Conservation (phyloP, 208 protist species). For the Leishmania gerbilli region DNA sequence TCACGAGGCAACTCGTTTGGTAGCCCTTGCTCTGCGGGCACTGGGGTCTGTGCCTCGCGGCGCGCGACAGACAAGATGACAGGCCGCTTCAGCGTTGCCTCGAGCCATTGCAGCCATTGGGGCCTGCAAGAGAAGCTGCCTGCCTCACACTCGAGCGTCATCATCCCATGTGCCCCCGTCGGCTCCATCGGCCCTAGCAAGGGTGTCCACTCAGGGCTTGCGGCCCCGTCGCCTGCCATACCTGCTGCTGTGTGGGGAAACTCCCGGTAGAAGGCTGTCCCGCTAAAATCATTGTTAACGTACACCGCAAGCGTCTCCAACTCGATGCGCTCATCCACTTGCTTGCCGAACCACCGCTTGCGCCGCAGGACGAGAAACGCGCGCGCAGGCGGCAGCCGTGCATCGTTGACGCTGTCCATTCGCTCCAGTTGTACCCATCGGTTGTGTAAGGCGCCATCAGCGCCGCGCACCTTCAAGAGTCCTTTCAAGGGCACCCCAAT, state of each 20-base stretch:
- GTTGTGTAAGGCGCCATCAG: slow-evolving; percentile 13
- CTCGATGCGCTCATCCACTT: slow-evolving; percentile 7
- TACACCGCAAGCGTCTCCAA: slow-evolving; percentile 27
- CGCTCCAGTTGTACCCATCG: not conserved
- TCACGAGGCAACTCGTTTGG: slow-evolving; percentile 1
- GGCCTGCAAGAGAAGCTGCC: slow-evolving; percentile 33
- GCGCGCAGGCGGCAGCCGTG: not conserved
- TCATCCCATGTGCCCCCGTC: not conserved
- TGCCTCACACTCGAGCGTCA: slow-evolving; percentile 39
- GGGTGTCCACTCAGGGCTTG: not conserved
- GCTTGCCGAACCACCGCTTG: slow-evolving; percentile 26
- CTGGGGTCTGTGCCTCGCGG: slow-evolving; percentile 17
- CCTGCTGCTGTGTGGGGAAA: not conserved
- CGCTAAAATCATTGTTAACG: slow-evolving; percentile 29
- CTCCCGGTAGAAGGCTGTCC: slow-evolving; percentile 36
- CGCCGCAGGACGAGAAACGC: slow-evolving; percentile 26
- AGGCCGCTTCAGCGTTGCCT: slow-evolving; percentile 31
- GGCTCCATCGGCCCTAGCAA: not conserved
- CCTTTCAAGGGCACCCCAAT: slow-evolving; percentile 13
- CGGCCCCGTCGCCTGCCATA: not conserved
- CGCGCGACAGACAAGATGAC: slow-evolving; percentile 33
- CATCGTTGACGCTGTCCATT: slow-evolving; percentile 6
- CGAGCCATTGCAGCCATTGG: slow-evolving; percentile 56
- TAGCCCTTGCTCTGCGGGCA: slow-evolving; percentile 6
- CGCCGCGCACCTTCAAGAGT: slow-evolving; percentile 13